Base-by-base conservation (phyloP, 257 asterid species). In the Perilla frutescens region DNA sequence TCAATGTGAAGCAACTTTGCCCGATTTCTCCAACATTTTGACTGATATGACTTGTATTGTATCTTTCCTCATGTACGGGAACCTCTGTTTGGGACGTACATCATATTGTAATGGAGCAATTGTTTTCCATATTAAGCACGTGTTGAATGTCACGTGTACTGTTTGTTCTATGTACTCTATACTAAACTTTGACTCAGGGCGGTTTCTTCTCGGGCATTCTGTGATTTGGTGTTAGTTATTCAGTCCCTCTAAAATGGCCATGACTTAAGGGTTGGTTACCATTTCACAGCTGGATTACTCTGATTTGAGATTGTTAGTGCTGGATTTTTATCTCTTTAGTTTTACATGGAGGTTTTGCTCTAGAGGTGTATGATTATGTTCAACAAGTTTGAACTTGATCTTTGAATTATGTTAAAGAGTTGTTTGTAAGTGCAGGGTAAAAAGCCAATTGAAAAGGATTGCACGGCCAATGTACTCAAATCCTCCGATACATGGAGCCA, bases 391-490 rank as follows among this genome's bases (percentile, higher is more conserved):
- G 34, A 8, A 37, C n/a, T 12, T 36, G 34, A 75, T 69, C 50
- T 62, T 31, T 40, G 51, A 43, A 65, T 13, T 64, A 49, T n/a
- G 34, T 40, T 45, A 3, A 37, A 58, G 66, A 63, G 39, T 67
- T 62, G 71, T 4, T 48, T 70, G 51, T 49, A 69, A 43, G 31
- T 77, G 80, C 87, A 93, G 99, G 85, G 97, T 91, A 32, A 94
- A 88, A 81, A 94, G 99, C 81, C 99, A 94, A 76, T 81, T 91
- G 78, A 94, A 91, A 82, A 85, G 97, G 85, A 79, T 91, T 66
- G 99, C 99, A 34, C 87, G 99, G 32, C 97, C 99, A 70, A 94
- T 94, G 98, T 91, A 91, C 88, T 94, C 98, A 37, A 94, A 94
- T 77, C 99, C 99, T 75, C 96, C 99, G 12, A 57, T 94, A 57